A percentile compares a stretch with the other conserved stretches of the same genome.
Conservation (phyloP, 2,329 filamentous ascomycete species). For the Niveomyces coronatus region DNA sequence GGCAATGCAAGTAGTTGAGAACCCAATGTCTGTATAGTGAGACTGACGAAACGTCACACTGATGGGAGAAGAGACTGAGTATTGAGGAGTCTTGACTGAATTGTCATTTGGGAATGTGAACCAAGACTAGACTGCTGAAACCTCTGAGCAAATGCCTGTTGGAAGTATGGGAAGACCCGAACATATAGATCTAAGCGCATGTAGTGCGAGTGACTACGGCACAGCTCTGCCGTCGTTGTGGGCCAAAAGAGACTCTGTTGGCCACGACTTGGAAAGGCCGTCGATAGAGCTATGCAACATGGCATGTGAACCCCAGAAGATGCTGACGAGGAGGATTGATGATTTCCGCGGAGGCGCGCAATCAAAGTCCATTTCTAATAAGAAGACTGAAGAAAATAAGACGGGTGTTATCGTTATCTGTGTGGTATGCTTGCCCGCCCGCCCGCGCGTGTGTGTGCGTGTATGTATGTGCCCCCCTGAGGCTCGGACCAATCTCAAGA, state of each 20-base stretch:
- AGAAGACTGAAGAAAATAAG: neutral
- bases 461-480: too few relatives aligned
- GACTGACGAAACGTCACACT: too few relatives aligned
- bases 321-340: neutral
- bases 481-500: too few relatives aligned
- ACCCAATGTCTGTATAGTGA: too few relatives aligned
- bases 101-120: too few relatives aligned
- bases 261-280: neutral
- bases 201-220: slow-evolving; percentile 7
- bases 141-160: neutral
- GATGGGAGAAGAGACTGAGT: neutral
- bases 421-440: too few relatives aligned
- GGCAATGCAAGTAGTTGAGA: too few relatives aligned
- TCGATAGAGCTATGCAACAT: too few relatives aligned
- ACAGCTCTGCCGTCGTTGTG: slow-evolving; percentile 3
- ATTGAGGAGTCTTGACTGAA: neutral
- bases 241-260: neutral
- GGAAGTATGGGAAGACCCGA: neutral
- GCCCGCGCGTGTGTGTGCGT: too few relatives aligned
- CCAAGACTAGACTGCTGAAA: neutral
- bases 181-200: slow-evolving; percentile 4
- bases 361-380: neutral
- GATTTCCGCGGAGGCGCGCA: slow-evolving; percentile 5
- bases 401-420: slow-evolving; percentile 2
- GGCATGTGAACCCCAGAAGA: too few relatives aligned